Conservation (phyloP, 2,329 filamentous ascomycete genomes). For the Diaporthe sp. region DNA sequence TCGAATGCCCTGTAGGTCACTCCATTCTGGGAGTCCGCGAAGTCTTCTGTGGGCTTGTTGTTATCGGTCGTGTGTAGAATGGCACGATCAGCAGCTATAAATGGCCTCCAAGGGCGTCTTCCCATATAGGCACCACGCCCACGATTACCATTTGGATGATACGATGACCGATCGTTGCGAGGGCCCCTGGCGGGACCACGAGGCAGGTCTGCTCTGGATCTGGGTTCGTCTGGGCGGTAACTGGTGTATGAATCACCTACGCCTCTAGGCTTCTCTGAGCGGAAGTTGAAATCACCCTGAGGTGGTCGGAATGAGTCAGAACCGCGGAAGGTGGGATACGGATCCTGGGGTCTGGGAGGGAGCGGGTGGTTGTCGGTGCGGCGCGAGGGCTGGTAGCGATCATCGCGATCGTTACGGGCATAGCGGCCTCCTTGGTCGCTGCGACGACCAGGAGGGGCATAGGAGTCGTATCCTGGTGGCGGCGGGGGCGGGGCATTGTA, state of each 20-base stretch:
- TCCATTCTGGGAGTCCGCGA: constrained; percentile 58
- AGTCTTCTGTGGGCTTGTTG: constrained; percentile 58
- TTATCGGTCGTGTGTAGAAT: constrained; percentile 60
- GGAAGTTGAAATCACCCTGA: constrained; percentile 68
- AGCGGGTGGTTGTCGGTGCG: constrained; percentile 20
- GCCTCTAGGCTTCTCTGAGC: constrained; percentile 64
- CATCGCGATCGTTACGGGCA: constrained; percentile 31
- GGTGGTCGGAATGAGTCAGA: constrained; percentile 50
- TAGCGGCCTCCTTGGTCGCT: constrained; percentile 34
- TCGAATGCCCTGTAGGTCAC: constrained; percentile 68
- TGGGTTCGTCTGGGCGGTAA: constrained; percentile 47
- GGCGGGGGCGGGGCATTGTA: constrained; percentile 33
- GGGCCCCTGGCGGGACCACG: constrained; percentile 32
- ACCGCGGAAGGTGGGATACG: constrained; percentile 20
- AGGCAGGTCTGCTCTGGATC: constrained; percentile 33
- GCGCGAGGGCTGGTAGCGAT: constrained; percentile 37
- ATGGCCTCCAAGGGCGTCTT: constrained; percentile 42
- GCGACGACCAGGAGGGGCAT: constrained; percentile 24
- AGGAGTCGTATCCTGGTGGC: constrained; percentile 37
- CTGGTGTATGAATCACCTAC: constrained; percentile 54
- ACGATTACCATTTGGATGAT: constrained; percentile 7
- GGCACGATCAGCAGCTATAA: constrained; percentile 61
- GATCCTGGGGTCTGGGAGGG: constrained; percentile 30
- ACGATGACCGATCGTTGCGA: not conserved
- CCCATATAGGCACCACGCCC: constrained; percentile 25